Conservation (phyloP, 208 protist species). For the Leptomonas pyrrhocoris region DNA sequence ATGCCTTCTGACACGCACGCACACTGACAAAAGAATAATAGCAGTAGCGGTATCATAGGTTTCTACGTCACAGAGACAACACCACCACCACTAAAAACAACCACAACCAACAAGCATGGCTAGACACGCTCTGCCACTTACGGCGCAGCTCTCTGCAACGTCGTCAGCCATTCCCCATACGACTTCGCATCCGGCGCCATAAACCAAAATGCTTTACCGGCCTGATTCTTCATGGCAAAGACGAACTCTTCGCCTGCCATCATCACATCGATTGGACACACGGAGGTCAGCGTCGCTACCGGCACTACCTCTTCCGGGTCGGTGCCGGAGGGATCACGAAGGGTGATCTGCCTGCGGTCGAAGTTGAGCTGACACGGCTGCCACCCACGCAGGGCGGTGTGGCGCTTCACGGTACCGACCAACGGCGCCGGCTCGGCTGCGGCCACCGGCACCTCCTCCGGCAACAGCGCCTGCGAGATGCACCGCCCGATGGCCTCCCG, state of each 20-base stretch:
- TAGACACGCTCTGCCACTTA: slow-evolving; percentile 1
- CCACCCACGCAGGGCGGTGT: slow-evolving; percentile 79
- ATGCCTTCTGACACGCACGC: background rate
- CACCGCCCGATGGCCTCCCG: slow-evolving; percentile 62
- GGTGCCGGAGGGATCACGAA: slow-evolving; percentile 35
- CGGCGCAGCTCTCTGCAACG: slow-evolving; percentile 64
- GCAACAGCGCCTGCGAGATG: slow-evolving; percentile 62
- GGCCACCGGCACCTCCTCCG: slow-evolving; percentile 27
- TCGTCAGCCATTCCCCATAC: slow-evolving; percentile 68
- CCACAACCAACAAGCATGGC: background rate
- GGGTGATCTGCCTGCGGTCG: slow-evolving; percentile 44
- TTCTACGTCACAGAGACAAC: too few relatives aligned
- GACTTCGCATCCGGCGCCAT: slow-evolving; percentile 45
- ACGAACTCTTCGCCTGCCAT: slow-evolving; percentile 80
- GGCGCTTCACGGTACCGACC: slow-evolving; percentile 57
- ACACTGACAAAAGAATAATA: background rate
- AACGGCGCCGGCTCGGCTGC: slow-evolving; percentile 39
- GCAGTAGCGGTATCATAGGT: too few relatives aligned
- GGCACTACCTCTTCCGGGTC: slow-evolving; percentile 60
- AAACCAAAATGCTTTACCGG: slow-evolving; percentile 85
- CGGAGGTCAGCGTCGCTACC: slow-evolving; percentile 68
- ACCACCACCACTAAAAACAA: slow-evolving; percentile 2
- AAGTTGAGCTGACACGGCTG: slow-evolving; percentile 80
- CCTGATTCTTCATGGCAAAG: slow-evolving; percentile 87
- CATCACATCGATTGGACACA: slow-evolving; percentile 80